phyloP scores from a whole-genome alignment of 2,329 filamentous ascomycete genomes.

The Claviceps sp. region DNA sequence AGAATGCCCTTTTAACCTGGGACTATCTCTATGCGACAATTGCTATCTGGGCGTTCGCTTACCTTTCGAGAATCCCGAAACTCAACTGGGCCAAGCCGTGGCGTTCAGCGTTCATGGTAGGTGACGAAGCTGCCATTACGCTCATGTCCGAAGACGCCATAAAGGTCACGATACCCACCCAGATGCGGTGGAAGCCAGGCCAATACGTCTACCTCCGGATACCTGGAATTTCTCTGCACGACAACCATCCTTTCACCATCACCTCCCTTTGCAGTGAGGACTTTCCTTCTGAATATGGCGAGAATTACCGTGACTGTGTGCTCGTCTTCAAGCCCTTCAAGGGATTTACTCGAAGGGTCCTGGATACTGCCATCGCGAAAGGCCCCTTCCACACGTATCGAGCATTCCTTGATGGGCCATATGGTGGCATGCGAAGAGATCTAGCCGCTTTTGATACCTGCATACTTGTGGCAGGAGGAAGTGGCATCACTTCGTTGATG shows the following conservation, averaged over 20 bases:
- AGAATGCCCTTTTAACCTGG: slow-evolving; percentile 86
- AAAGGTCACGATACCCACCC: slow-evolving; percentile 87
- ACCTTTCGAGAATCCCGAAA: slow-evolving; percentile 63
- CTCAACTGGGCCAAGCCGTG: slow-evolving; percentile 82
- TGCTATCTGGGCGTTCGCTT: slow-evolving; percentile 65
- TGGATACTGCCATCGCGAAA: slow-evolving; percentile 71
- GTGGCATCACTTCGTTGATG: slow-evolving; percentile 85
- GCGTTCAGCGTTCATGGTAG: slow-evolving; percentile 68
- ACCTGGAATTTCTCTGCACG: slow-evolving; percentile 78
- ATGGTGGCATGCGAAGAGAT: slow-evolving; percentile 84
- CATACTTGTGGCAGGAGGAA: slow-evolving; percentile 84
- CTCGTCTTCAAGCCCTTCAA: slow-evolving; percentile 85
- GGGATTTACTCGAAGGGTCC: slow-evolving; percentile 75
- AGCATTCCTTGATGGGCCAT: slow-evolving; percentile 86
- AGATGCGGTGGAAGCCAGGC: slow-evolving; percentile 83
- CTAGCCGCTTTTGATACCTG: slow-evolving; percentile 89
- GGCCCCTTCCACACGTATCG: slow-evolving; percentile 86
- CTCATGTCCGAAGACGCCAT: slow-evolving; percentile 88
- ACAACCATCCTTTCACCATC: slow-evolving; percentile 94
- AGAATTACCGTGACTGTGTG: slow-evolving; percentile 76
- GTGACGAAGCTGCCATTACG: slow-evolving; percentile 81
- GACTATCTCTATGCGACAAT: slow-evolving; percentile 72
- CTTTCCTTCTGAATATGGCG: slow-evolving; percentile 83
- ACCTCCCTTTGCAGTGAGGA: slow-evolving; percentile 85
- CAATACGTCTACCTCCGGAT: slow-evolving; percentile 93